phyloP scores from a whole-genome alignment of 2,329 filamentous ascomycete genomes.

The Aureobasidium sp. region DNA sequence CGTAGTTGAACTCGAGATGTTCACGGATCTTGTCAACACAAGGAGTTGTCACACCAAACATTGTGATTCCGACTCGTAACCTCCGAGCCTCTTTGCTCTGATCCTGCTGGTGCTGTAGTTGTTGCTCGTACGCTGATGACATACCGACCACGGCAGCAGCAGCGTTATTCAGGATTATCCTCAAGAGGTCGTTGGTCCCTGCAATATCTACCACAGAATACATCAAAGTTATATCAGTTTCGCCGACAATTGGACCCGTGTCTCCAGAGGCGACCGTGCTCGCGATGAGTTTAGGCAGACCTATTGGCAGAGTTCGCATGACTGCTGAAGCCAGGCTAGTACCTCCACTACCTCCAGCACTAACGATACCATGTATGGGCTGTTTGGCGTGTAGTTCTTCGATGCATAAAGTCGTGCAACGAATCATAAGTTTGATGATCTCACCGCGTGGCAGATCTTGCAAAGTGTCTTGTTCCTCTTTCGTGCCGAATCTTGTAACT shows the following conservation, averaged over 20 bases:
- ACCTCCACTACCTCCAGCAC: constrained; percentile 68
- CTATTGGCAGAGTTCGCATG: constrained; percentile 70
- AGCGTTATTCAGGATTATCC: constrained; percentile 67
- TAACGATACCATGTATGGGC: constrained; percentile 62
- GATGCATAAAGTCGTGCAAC: constrained; percentile 51
- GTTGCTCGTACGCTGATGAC: constrained; percentile 50
- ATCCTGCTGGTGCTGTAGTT: neutral
- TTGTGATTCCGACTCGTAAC: constrained; percentile 69
- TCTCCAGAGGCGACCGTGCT: constrained; percentile 76
- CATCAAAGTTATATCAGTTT: constrained; percentile 75
- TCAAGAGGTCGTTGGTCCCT: constrained; percentile 67
- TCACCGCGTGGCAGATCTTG: constrained; percentile 55
- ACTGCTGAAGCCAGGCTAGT: constrained; percentile 66
- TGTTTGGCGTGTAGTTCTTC: constrained; percentile 50
- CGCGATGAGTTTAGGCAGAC: constrained; percentile 75
- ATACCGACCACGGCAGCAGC: constrained; percentile 68
- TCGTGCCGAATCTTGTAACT: constrained; percentile 36
- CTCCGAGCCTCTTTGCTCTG: constrained; percentile 30
- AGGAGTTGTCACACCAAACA: constrained; percentile 80
- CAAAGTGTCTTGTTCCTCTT: constrained; percentile 27
- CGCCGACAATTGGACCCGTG: constrained; percentile 69
- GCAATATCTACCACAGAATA: constrained; percentile 77
- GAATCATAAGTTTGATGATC: constrained; percentile 64
- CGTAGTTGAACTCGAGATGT: constrained; percentile 51
- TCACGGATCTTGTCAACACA: constrained; percentile 63